Base-by-base conservation (phyloP, 495 filamentous ascomycete species). In the Aspergillus sclerotiicarbonarius region DNA sequence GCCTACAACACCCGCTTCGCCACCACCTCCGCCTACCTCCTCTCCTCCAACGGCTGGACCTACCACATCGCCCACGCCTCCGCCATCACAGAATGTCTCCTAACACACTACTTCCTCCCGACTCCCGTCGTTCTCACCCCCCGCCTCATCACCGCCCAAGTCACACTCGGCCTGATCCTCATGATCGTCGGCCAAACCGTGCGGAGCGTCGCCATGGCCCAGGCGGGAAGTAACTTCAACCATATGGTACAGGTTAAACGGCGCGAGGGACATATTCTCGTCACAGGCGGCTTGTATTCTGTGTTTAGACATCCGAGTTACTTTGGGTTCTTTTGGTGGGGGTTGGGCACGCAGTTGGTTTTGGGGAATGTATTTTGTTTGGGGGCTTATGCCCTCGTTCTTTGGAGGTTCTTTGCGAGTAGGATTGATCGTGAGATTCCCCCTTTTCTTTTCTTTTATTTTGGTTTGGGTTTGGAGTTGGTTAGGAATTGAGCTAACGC, bases 301-400 rank as follows among this genome's bases (percentile, higher is more conserved):
- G 64, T 77, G 32, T 68, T 96, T 48, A 76, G 94, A 6, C 94
- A 98, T 71, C 94, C 94, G 49, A 86, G 85, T 43, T 98, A 98
- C 68, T 97, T 97, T 73, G 94, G 94, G 1, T 98, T 95, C 74
- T 98, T 96, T 68, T 98, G 91, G 88, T 98, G 92, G 92, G 91
- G 88, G 0, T 56, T 98, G n/a, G 94, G 94, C 1, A 96, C 91
- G 39, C 94, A 98, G 78, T 62, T 98, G 53, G 84, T 95, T 29
- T 76, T 96, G 55, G 92, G 93, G 32, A 98, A 98, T 75, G 70
- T 79, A 13, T 64, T 95, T 1, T 93, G 91, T 65, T 82, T 92
- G 18, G 60, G 87, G 19, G 87, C 71, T 21, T 97, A 95, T 80
- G 72, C 83, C 3, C 62, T 83, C 20, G 86, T 93, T 18, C 67